Conservation (phyloP, 768 basidiomycete genomes). For the Strobilomyces echinocephalus region DNA sequence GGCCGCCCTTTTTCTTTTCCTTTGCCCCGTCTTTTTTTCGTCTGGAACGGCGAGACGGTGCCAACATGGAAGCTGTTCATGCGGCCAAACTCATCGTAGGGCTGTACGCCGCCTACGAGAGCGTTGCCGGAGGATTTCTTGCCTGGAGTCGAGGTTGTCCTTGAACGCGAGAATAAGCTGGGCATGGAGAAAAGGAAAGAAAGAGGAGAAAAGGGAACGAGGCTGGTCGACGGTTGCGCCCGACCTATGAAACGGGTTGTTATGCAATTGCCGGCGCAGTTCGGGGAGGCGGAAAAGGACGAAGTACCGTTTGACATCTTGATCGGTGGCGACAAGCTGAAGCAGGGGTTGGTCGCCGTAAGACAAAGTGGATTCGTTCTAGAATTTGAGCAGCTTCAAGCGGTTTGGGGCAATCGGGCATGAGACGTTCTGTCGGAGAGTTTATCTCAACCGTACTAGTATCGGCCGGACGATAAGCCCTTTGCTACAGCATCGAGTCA, state of each 20-base stretch:
- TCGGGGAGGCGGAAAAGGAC: too few species aligned
- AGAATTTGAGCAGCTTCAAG: slow-evolving; percentile 50
- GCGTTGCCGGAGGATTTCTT: slow-evolving; percentile 33
- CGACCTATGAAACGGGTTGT: slow-evolving; percentile 16
- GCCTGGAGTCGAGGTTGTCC: slow-evolving; percentile 54
- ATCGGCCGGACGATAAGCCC: slow-evolving; percentile 69
- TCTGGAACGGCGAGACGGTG: slow-evolving; percentile 17
- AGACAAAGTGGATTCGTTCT: slow-evolving; percentile 65
- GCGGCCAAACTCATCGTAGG: slow-evolving; percentile 64
- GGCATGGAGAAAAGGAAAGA: slow-evolving; percentile 46
- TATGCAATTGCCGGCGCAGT: too few species aligned
- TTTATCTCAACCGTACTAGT: slow-evolving; percentile 34
- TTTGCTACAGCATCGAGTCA: slow-evolving; percentile 48
- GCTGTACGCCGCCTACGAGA: slow-evolving; percentile 12
- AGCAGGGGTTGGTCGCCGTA: slow-evolving; percentile 20
- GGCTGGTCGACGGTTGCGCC: slow-evolving; percentile 3
- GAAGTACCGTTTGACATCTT: too few species aligned
- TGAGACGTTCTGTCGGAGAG: slow-evolving; percentile 59
- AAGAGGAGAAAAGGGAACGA: neutral
- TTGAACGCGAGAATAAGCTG: slow-evolving; percentile 68
- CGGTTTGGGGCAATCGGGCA: slow-evolving; percentile 48
- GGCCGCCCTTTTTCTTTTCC: slow-evolving; percentile 39
- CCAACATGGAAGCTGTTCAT: slow-evolving; percentile 44
- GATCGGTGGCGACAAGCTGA: too few species aligned
- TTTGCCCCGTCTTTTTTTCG: slow-evolving; percentile 48